These are phyloP conservation scores for Xylariaceae sp. DNA, from an alignment of 2,329 filamentous ascomycete species.

Conservation along the genomic window DNA sequence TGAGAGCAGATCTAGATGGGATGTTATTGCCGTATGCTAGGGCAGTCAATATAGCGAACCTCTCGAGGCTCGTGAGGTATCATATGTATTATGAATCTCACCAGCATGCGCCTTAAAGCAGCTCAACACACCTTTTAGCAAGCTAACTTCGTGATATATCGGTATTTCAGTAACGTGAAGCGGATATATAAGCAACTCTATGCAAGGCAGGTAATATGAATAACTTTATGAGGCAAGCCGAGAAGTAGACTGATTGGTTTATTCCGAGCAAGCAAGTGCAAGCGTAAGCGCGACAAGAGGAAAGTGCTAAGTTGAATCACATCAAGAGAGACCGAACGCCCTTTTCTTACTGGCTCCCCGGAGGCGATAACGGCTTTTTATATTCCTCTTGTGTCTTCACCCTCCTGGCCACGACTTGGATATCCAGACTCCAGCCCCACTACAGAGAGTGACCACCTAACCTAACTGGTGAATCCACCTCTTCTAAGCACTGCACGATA, in stretches of 20 bases:
- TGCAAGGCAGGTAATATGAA: too few species aligned
- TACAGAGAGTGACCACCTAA: constrained; percentile 19
- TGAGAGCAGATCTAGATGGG: too few species aligned
- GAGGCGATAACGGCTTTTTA: constrained; percentile 12
- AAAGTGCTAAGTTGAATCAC: not conserved
- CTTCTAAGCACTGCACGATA: constrained; percentile 17
- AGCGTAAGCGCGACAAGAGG: not conserved
- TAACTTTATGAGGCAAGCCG: too few species aligned
- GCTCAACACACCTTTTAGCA: not conserved
- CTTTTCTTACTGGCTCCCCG: constrained; percentile 5
- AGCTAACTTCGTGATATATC: not conserved
- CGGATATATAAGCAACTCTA: too few species aligned
- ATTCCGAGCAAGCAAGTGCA: not conserved
- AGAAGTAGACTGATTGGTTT: not conserved
- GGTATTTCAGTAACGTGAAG: too few species aligned
- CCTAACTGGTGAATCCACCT: constrained; percentile 9
- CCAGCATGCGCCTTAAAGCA: not conserved
- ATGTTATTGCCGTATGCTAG: too few species aligned
- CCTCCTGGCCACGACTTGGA: not conserved
- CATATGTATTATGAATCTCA: too few species aligned
- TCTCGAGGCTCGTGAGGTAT: too few species aligned
- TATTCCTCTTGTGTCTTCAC: constrained; percentile 5
- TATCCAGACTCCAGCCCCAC: constrained; percentile 9
- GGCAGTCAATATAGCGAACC: too few species aligned
- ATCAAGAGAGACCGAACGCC: not conserved